Percentiles rank a stretch among this genome's conserved stretches.
phyloP scores from a whole-genome alignment of 108 stramenopile genomes.

The Discostella stelligeroides region DNA sequence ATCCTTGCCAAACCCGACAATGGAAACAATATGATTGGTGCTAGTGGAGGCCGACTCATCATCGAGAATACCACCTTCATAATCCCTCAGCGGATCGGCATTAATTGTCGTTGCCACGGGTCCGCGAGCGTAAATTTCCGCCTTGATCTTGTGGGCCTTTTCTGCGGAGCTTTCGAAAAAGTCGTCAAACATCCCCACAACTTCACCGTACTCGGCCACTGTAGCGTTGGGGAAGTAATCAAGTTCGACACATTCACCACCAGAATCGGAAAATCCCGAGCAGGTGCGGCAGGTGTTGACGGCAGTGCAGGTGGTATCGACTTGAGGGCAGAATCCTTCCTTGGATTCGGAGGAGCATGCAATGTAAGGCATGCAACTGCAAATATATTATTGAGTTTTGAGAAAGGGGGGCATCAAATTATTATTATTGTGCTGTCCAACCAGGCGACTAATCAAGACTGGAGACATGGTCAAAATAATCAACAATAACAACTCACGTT shows the following conservation, averaged over 20 bases:
- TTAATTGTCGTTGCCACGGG: constrained; percentile 89
- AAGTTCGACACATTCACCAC: constrained; percentile 68
- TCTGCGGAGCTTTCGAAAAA: constrained; percentile 9
- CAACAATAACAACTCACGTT: constrained; percentile 23
- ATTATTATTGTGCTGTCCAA: no score
- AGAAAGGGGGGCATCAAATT: neutral
- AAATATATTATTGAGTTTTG: constrained; percentile 15
- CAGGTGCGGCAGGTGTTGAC: constrained; percentile 85
- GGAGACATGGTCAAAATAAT: neutral
- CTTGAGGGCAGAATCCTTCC: constrained; percentile 80
- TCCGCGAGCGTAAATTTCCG: constrained; percentile 84
- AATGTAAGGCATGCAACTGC: constrained; percentile 75
- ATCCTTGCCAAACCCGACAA: constrained; percentile 92
- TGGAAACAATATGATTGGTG: constrained; percentile 90
- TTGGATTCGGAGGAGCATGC: constrained; percentile 78
- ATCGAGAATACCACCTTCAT: constrained; percentile 79
- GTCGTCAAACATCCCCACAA: constrained; percentile 24
- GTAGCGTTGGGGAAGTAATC: constrained; percentile 87
- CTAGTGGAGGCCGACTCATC: constrained; percentile 57
- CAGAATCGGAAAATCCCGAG: constrained; percentile 72
- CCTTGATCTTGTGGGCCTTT: constrained; percentile 56
- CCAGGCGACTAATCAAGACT: no score
- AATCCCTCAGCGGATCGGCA: constrained; percentile 70
- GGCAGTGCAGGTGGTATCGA: constrained; percentile 76
- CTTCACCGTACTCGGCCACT: constrained; percentile 88